Percentiles rank a stretch among this genome's conserved stretches.
Conservation (phyloP, 257 asterid genomes). For the Fraxinus anomala region DNA sequence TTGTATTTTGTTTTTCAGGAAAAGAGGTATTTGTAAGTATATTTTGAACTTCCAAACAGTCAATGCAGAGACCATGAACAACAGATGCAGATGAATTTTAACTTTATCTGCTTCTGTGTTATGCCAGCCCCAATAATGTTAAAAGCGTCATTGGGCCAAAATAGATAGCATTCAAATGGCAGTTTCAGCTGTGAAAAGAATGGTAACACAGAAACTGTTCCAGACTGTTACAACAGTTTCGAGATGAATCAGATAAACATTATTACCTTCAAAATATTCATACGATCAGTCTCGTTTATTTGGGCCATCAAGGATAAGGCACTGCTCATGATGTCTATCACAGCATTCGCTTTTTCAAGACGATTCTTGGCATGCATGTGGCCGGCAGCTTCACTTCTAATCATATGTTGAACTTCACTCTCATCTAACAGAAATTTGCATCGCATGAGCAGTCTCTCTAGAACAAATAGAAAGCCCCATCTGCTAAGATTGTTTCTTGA, state of each 20-base stretch:
- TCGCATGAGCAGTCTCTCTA: constrained; percentile 95
- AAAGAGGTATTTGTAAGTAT: constrained; percentile 9
- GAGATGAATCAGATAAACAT: constrained; percentile 3
- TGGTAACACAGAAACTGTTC: constrained; percentile 15
- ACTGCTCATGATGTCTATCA: constrained; percentile 89
- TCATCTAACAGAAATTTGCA: constrained; percentile 97
- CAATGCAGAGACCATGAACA: constrained; percentile 16
- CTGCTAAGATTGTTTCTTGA: constrained; percentile 70
- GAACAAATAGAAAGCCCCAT: constrained; percentile 86
- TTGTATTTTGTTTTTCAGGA: background rate
- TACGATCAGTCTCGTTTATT: constrained; percentile 88
- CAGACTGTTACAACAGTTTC: constrained; percentile 12
- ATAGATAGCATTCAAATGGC: constrained; percentile 7
- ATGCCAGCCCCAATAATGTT: constrained; percentile 18
- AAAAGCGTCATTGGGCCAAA: constrained; percentile 12
- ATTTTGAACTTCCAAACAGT: constrained; percentile 1
- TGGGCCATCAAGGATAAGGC: constrained; percentile 96
- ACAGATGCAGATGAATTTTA: constrained; percentile 14
- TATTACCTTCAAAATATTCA: constrained; percentile 89
- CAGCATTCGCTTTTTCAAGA: constrained; percentile 92
- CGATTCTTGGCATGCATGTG: constrained; percentile 56
- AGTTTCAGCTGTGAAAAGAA: constrained; percentile 16
- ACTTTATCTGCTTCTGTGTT: constrained; percentile 10
- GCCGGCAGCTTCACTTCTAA: constrained; percentile 54
- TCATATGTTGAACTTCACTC: constrained; percentile 74